Evolutionary conservation across 371 early-diverging fungal species (phyloP).

Genomic region (Actinomortierella ambigua): DNA sequence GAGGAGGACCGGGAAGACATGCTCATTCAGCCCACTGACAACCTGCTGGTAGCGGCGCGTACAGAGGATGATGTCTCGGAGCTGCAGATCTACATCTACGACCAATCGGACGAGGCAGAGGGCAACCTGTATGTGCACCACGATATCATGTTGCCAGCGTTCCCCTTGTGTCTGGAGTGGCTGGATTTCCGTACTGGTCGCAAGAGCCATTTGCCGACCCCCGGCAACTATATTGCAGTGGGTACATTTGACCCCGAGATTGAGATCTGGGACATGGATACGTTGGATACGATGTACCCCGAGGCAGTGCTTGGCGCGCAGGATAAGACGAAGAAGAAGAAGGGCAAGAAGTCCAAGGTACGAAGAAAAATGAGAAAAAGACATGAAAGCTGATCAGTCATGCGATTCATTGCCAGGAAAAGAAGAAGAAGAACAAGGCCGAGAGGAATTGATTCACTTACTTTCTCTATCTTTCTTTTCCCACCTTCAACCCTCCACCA

Average conservation of each 20-base stretch:
- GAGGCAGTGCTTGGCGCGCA: constrained; percentile 84
- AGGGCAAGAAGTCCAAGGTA: constrained; percentile 61
- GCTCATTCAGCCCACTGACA: constrained; percentile 80
- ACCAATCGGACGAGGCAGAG: constrained; percentile 62
- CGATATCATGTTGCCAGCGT: constrained; percentile 97
- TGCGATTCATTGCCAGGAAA: background rate
- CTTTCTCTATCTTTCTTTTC: no score
- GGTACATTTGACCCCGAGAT: constrained; percentile 97
- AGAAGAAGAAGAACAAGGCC: background rate
- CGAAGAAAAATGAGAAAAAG: constrained; percentile 9
- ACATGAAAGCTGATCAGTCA: no score
- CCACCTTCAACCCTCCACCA: background rate
- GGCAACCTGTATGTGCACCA: constrained; percentile 96
- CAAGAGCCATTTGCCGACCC: constrained; percentile 46
- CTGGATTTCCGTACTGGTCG: constrained; percentile 79
- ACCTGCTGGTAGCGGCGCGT: constrained; percentile 87
- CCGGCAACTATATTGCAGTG: constrained; percentile 89
- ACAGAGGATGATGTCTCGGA: constrained; percentile 96
- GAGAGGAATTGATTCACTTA: no score
- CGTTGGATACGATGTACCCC: constrained; percentile 89
- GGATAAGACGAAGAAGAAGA: constrained; percentile 55
- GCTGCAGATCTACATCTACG: constrained; percentile 91
- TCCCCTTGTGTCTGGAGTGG: constrained; percentile 96
- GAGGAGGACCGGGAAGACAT: constrained; percentile 84
- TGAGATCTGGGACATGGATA: constrained; percentile 97